Evolutionary conservation across 2,329 filamentous ascomycete species (phyloP).

Genomic region (Raffaelea arxii): DNA sequence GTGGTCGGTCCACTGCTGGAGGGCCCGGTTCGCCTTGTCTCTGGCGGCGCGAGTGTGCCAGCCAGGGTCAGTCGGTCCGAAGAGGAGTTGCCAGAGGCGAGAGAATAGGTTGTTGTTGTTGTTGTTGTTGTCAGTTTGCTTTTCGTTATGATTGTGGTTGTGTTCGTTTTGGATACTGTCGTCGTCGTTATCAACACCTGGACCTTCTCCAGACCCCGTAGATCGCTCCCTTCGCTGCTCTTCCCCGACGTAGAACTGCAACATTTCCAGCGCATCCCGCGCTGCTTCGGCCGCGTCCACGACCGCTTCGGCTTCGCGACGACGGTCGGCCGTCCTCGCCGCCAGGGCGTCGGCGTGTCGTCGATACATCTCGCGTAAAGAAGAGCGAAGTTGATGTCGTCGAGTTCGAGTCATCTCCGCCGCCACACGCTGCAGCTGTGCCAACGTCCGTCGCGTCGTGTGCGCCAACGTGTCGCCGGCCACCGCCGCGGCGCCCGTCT

Average conservation of each 20-base stretch:
- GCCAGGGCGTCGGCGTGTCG: constrained; percentile 61
- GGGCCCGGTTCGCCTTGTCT: background rate
- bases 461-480: constrained; percentile 7
- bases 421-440: constrained; percentile 7
- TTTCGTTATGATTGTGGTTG: background rate
- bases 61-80: too few relatives aligned
- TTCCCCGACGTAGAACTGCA: constrained; percentile 57
- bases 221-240: constrained; percentile 24
- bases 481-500: constrained; percentile 4
- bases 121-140: background rate
- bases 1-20: constrained; percentile 5
- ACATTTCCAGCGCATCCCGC: constrained; percentile 51
- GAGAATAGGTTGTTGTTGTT: background rate
- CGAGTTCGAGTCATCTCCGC: background rate
- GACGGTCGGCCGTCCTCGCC: constrained; percentile 57
- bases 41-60: background rate
- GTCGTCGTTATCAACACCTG: too few relatives aligned
- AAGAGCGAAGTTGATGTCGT: constrained; percentile 31
- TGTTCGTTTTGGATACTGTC: too few relatives aligned
- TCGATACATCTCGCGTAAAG: constrained; percentile 58
- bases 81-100: constrained; percentile 2
- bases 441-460: constrained; percentile 4
- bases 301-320: too few relatives aligned
- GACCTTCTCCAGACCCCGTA: too few relatives aligned
- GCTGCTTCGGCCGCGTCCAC: constrained; percentile 63